Evolutionary conservation across 495 filamentous ascomycete genomes (phyloP).

Genomic region (Extremus antarcticus): DNA sequence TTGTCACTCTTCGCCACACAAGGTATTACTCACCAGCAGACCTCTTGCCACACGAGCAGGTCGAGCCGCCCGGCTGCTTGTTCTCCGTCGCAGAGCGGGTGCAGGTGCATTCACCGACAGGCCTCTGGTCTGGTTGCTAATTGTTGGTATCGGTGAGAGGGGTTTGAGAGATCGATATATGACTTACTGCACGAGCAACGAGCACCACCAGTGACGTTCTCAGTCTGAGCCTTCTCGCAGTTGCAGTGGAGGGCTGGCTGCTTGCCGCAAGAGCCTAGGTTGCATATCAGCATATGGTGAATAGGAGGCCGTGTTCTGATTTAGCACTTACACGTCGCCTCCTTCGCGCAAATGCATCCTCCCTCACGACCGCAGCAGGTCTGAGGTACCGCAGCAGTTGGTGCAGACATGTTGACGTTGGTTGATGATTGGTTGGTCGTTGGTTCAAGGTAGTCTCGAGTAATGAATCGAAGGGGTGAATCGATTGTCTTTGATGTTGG

Average conservation of each 20-base stretch:
- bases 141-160: constrained; percentile 1
- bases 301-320: neutral
- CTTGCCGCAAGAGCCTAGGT: constrained; percentile 67
- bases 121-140: constrained; percentile 45
- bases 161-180: constrained; percentile 11
- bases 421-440: constrained; percentile 2
- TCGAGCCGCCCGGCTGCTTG: constrained; percentile 39
- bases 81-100: constrained; percentile 68
- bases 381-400: constrained; percentile 36
- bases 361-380: constrained; percentile 53
- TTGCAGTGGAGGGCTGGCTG: constrained; percentile 74
- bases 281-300: neutral
- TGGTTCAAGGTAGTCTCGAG: no score
- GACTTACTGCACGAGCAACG: constrained; percentile 74
- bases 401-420: constrained; percentile 4
- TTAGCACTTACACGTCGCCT: constrained; percentile 38
- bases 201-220: constrained; percentile 64
- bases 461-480: neutral
- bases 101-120: constrained; percentile 73
- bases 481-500: neutral
- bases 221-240: constrained; percentile 64
- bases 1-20: neutral
- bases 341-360: constrained; percentile 50
- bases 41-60: constrained; percentile 70
- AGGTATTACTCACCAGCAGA: constrained; percentile 45